phyloP scores from a whole-genome alignment of 179 eudicot species.

The Corrigiola litoralis region DNA sequence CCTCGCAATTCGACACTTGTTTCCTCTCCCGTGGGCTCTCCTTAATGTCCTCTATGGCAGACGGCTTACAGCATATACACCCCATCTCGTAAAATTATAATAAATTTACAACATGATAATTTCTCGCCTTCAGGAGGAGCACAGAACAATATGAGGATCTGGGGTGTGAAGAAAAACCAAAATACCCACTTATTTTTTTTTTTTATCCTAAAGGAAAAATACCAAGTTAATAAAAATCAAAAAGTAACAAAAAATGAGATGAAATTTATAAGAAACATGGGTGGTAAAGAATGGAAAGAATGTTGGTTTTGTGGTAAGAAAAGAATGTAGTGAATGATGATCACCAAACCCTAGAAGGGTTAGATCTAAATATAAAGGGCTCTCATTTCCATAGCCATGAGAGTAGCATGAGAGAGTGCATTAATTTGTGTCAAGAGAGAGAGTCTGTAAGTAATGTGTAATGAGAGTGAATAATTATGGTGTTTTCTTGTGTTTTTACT shows the following conservation, averaged over 20 bases:
- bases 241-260: not conserved
- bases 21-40: constrained; percentile 66
- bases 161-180: no score
- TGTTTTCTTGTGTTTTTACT: no score
- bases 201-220: no score
- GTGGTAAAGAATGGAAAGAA: not conserved
- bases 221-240: not conserved
- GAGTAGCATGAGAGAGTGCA: constrained; percentile 17
- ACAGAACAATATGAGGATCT: not conserved
- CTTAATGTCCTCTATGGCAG: constrained; percentile 67
- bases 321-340: not conserved
- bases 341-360: not conserved
- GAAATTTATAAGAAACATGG: not conserved
- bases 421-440: no score
- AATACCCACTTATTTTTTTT: no score
- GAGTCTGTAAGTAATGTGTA: no score
- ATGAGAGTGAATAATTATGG: no score
- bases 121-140: no score
- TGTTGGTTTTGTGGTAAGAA: not conserved
- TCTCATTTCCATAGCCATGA: constrained; percentile 9
- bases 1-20: constrained; percentile 26
- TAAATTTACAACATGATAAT: not conserved
- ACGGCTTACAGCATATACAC: constrained; percentile 72
- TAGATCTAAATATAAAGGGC: constrained; percentile 31
- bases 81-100: constrained; percentile 42